Percentiles rank a stretch among this genome's conserved stretches.
Evolutionary conservation across 768 basidiomycete genomes (phyloP).

Genomic region (Auricularia auricula-judae): DNA sequence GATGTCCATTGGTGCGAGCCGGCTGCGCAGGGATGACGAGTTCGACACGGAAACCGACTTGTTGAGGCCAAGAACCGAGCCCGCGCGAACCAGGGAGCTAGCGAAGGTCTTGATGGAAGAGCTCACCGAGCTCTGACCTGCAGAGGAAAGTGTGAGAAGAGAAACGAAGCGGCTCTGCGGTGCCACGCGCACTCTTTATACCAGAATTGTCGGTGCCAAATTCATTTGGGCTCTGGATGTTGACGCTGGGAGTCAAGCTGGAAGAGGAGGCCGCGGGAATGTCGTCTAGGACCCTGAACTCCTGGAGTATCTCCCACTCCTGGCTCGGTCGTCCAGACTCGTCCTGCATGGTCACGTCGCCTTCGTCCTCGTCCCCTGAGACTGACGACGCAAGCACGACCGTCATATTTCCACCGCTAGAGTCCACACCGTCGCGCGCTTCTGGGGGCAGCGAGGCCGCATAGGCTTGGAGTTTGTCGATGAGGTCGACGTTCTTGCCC

Average conservation of each 20-base stretch:
- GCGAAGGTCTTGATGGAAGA: slow-evolving; percentile 72
- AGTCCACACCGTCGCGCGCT: slow-evolving; percentile 26
- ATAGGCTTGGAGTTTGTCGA: slow-evolving; percentile 56
- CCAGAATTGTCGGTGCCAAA: slow-evolving; percentile 46
- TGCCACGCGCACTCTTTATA: slow-evolving; percentile 45
- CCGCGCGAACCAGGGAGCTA: slow-evolving; percentile 54
- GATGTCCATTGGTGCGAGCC: not conserved
- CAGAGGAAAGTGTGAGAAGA: slow-evolving; percentile 2
- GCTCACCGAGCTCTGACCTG: slow-evolving; percentile 23
- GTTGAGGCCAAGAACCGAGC: slow-evolving; percentile 13
- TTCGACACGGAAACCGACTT: not conserved
- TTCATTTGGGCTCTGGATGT: slow-evolving; percentile 23
- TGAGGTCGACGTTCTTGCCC: slow-evolving; percentile 69
- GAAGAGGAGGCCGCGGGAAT: not conserved
- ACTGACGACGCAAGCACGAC: not conserved
- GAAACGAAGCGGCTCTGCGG: not conserved
- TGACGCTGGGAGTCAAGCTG: not conserved
- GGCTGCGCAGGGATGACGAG: not conserved
- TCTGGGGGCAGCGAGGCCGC: slow-evolving; percentile 52
- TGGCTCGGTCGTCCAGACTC: slow-evolving; percentile 33
- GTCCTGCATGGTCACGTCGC: slow-evolving; percentile 17
- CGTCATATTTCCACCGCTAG: too few relatives aligned
- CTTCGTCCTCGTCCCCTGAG: slow-evolving; percentile 22
- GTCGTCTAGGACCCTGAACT: slow-evolving; percentile 37
- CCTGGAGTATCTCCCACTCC: slow-evolving; percentile 84